These are phyloP conservation scores for Didymellaceae sp. DNA, from an alignment of 2,329 filamentous ascomycete genomes.

Conservation along the genomic window DNA sequence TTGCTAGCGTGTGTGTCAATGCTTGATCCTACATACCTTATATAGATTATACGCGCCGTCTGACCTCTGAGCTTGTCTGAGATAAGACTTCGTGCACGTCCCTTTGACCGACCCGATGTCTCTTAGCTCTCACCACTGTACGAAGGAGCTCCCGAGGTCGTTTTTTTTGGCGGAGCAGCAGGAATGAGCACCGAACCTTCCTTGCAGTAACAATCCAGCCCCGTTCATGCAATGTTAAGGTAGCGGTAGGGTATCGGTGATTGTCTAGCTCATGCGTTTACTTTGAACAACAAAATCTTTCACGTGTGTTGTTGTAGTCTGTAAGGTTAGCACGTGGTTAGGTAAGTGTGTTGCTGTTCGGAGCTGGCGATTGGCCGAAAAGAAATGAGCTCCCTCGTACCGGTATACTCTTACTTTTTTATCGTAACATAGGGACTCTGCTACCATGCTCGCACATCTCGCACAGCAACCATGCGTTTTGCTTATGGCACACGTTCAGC, in stretches of 20 bases:
- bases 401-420: conserved; percentile 19
- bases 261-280: no score
- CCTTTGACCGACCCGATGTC: conserved; percentile 19
- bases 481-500: neutral
- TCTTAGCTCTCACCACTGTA: neutral
- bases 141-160: no score
- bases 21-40: conserved; percentile 17
- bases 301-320: no score
- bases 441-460: conserved; percentile 11
- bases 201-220: no score
- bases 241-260: no score
- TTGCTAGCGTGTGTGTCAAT: conserved; percentile 28
- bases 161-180: no score
- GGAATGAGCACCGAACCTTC: no score
- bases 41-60: conserved; percentile 8
- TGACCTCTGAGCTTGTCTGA: conserved; percentile 23
- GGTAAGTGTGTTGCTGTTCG: no score
- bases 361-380: no score
- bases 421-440: conserved; percentile 16
- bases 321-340: no score
- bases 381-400: neutral
- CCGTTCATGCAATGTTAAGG: no score
- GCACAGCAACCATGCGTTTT: conserved; percentile 17
- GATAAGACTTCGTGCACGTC: conserved; percentile 28
- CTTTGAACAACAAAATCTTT: no score